Base-by-base conservation (phyloP, 352 stramenopile species). In the Pythium phragmiticola region DNA sequence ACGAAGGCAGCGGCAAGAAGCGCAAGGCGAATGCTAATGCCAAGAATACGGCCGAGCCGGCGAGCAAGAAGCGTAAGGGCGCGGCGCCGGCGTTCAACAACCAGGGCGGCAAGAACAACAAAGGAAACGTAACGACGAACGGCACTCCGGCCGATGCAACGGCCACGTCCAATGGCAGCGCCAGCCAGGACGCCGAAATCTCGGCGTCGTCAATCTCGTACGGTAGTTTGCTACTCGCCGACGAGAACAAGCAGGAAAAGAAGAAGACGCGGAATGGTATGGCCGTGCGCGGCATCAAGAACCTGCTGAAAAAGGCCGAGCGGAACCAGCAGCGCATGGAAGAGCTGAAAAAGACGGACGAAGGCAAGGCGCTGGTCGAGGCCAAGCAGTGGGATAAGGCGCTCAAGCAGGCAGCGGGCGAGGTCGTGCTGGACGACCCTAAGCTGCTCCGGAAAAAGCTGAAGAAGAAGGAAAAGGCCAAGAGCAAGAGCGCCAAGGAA, bases 391-490 rank as follows among this genome's bases (percentile, higher is more conserved):
- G 84, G 81, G 72, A 88, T 62, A 89, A 83, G 46, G 84, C 84
- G 30, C 72, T 92, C 26, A 82, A 90, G 63, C 84, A 90, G 65
- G 84, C 84, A 21, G 75, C 77, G 30, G 84, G 84, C 21, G 73
- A 88, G 48, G 64, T 80, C 12, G 75, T 92, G 46, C 61, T 89
- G 69, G 81, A 92, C 66, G 84, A 92, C 56, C 84, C 84, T 17
- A 90, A 90, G 70, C 57, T 92, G 65, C 69, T 92, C 55, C 77
- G 81, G 39, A 82, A 82, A 41, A 90, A 92, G 69, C 73, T 92
- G 4, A 92, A 92, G 70, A 90, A 90, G 73, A 92, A 92, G 73
- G 81, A 90, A 61, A 92, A 92, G 67, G 46, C 73, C 19, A 90
- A 90, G 70, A 65, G 80, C 12, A 92, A 90, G 77, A 92, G 84